Evolutionary conservation across 2,329 filamentous ascomycete genomes (phyloP), one percentile per base, ranked within the genome.

Genomic region (Cytospora schulzeri): DNA sequence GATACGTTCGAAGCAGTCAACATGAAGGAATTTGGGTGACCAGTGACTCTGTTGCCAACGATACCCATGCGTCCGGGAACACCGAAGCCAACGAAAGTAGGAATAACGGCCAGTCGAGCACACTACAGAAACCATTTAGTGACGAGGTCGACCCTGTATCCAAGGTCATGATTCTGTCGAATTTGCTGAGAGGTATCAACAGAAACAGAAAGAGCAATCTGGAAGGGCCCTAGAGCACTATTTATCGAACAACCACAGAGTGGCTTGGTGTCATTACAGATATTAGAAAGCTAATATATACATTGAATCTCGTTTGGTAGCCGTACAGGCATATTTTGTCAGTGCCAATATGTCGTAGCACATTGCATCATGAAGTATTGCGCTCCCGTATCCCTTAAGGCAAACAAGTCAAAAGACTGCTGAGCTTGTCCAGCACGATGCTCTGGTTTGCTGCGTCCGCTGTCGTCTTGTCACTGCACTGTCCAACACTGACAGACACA

Each of bases 401-500:
- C 59, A 67, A 60, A 52, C 66, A 67, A 15, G 59, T 58, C 14
- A 67, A n/a, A 7, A 67, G 41, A 22, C 52, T 64, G 22, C 75
- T 72, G 65, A 88, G 69, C 73, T 83, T 87, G 22, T 80, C 71
- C 68, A 83, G 63, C 53, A 88, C 84, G 28, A 77, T 71, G 4
- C 72, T 76, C 76, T 88, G 86, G 70, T 77, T 73, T 2, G 77
- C 80, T 51, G 80, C 80, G 65, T 80, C 72, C 0, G 82, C 84
- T 58, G 88, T 88, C 1, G 79, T 80, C 81, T 90, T 91, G 64
- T 86, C 83, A 2, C 73, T 75, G 14, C 87, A 83, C 69, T 85
- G 78, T 0, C 85, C 88, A 4, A 89, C 83, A 67, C 86, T 90
- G 53, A 91, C 79, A 50, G 85, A 85, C 22, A 85, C 83, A 73